phyloP scores from a whole-genome alignment of 1,139 yeast genomes.

The Debaryomyces udenii region DNA sequence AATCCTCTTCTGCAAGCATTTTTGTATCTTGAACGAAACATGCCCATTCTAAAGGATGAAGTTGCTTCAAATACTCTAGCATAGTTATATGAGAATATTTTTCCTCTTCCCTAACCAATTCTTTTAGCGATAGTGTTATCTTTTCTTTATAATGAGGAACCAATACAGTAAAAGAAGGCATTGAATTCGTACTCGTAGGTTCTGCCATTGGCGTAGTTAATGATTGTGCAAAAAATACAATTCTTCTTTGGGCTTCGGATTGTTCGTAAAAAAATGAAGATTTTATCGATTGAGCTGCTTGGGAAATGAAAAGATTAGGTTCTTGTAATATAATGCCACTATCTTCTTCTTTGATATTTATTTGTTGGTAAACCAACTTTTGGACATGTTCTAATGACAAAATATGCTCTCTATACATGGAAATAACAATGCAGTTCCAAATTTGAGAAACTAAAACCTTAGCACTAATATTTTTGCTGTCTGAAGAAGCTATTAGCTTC shows the following conservation, averaged over 20 bases:
- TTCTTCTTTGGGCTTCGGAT: conserved; percentile 76
- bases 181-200: conserved; percentile 67
- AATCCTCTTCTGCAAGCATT: conserved; percentile 46
- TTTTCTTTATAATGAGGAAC: conserved; percentile 87
- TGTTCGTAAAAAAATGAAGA: conserved; percentile 37
- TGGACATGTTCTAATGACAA: conserved; percentile 73
- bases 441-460: conserved; percentile 62
- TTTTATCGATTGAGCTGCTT: conserved; percentile 56
- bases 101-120: conserved; percentile 61
- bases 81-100: conserved; percentile 63
- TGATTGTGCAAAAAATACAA: conserved; percentile 88
- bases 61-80: conserved; percentile 71
- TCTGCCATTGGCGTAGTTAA: conserved; percentile 77
- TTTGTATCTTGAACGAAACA: conserved; percentile 70
- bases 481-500: conserved; percentile 51
- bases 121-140: conserved; percentile 63
- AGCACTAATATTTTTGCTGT: conserved; percentile 49
- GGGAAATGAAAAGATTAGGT: conserved; percentile 74
- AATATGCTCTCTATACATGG: conserved; percentile 78
- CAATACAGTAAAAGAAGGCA: conserved; percentile 82
- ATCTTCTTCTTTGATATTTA: conserved; percentile 34
- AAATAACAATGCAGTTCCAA: conserved; percentile 78
- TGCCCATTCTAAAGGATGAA: conserved; percentile 76
- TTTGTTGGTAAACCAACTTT: conserved; percentile 58
- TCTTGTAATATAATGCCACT: conserved; percentile 37